phyloP scores from a whole-genome alignment of 192 early-diverging fungal species.

The Coemansia nantahalensis region DNA sequence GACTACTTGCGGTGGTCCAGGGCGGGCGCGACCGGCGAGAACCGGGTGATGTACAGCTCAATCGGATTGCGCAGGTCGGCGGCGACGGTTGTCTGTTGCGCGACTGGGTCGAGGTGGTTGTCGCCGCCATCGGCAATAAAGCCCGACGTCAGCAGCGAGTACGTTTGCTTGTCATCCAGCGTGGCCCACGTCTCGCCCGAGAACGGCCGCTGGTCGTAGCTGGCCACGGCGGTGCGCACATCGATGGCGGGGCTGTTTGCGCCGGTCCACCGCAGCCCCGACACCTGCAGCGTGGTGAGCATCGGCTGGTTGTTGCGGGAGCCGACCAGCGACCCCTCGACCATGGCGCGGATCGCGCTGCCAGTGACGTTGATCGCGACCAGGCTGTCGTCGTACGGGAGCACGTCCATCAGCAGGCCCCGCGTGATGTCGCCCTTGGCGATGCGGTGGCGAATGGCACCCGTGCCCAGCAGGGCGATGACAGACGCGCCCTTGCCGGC shows the following conservation, averaged over 20 bases:
- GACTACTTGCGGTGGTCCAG: slow-evolving; percentile 31
- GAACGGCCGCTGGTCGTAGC: slow-evolving; percentile 21
- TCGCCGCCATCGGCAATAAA: slow-evolving; percentile 69
- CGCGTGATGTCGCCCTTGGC: slow-evolving; percentile 56
- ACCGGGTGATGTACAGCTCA: slow-evolving; percentile 27
- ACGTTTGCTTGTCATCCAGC: slow-evolving; percentile 44
- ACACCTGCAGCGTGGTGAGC: slow-evolving; percentile 58
- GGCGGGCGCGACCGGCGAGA: slow-evolving; percentile 33
- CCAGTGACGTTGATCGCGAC: slow-evolving; percentile 55
- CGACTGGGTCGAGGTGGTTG: slow-evolving; percentile 32
- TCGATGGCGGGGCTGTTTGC: slow-evolving; percentile 5
- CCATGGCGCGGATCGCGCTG: slow-evolving; percentile 48
- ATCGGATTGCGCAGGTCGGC: slow-evolving; percentile 12
- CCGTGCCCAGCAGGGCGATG: slow-evolving; percentile 62
- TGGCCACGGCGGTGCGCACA: slow-evolving; percentile 4
- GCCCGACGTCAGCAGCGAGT: slow-evolving; percentile 55
- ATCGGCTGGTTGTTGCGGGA: slow-evolving; percentile 25
- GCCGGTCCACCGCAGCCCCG: slow-evolving; percentile 53
- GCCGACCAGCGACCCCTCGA: slow-evolving; percentile 48
- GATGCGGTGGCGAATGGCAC: slow-evolving; percentile 60
- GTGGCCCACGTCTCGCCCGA: slow-evolving; percentile 26
- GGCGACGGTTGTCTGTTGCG: slow-evolving; percentile 1
- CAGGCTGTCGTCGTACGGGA: slow-evolving; percentile 66
- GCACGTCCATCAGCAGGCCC: slow-evolving; percentile 56
- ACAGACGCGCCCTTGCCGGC: slow-evolving; percentile 31